These are phyloP conservation scores for Voacanga thouarsii DNA, from an alignment of 257 asterid species.

Conservation along the genomic window DNA sequence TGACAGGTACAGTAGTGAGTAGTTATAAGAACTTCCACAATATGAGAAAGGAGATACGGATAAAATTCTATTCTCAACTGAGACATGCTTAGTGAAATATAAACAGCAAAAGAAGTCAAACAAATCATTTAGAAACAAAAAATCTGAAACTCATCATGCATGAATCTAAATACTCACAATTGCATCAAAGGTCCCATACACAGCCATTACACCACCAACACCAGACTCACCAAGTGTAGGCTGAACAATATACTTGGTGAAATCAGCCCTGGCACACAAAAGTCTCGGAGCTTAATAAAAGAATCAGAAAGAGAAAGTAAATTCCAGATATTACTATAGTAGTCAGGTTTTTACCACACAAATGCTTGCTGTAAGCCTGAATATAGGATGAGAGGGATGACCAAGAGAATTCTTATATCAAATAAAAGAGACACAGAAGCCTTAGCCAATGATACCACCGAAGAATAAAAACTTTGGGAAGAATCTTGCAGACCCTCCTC, in stretches of 20 bases:
- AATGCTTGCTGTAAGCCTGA: slow-evolving; percentile 96
- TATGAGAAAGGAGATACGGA: background rate
- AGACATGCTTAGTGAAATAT: background rate
- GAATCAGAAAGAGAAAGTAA: slow-evolving; percentile 3
- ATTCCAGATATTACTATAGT: slow-evolving; percentile 3
- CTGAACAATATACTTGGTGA: slow-evolving; percentile 79
- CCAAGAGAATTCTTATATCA: slow-evolving; percentile 65
- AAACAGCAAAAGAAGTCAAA: background rate
- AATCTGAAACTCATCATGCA: background rate
- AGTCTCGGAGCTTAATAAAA: slow-evolving; percentile 1
- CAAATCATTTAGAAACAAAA: background rate
- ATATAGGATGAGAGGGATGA: slow-evolving; percentile 86
- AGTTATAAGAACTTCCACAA: background rate
- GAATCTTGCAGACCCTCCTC: slow-evolving; percentile 43
- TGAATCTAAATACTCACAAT: slow-evolving; percentile 52
- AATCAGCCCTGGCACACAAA: slow-evolving; percentile 65
- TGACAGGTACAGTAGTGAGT: background rate
- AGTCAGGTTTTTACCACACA: slow-evolving; percentile 59
- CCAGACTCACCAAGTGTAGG: slow-evolving; percentile 92
- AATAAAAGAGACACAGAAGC: slow-evolving; percentile 53
- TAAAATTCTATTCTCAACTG: background rate
- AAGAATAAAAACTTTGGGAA: slow-evolving; percentile 40
- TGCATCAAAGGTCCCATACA: slow-evolving; percentile 86
- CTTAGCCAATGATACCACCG: slow-evolving; percentile 55
- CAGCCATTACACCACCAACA: slow-evolving; percentile 96